phyloP scores from a whole-genome alignment of 2,329 filamentous ascomycete species.

The Ophiocordyceps camponoti-rufipedis region DNA sequence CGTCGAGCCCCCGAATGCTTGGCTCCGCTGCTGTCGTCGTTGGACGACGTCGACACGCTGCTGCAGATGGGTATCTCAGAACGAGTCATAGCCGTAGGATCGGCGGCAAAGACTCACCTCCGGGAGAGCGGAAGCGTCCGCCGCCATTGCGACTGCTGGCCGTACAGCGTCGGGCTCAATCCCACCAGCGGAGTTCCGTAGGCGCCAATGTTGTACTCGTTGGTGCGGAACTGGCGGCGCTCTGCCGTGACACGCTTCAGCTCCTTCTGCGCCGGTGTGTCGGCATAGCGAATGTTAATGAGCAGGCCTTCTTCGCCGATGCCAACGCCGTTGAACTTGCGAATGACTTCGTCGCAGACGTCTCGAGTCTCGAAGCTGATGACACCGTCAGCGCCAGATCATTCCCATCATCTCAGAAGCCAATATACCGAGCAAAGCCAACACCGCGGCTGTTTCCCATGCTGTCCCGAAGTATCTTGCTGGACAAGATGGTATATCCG shows the following conservation, averaged over 20 bases:
- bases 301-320: constrained; percentile 65
- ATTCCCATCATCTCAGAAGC: not conserved
- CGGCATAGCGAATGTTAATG: constrained; percentile 88
- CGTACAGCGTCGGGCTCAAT: constrained; percentile 22
- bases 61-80: constrained; percentile 3
- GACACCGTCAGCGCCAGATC: constrained; percentile 6
- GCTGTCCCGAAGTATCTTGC: constrained; percentile 83
- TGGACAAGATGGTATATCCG: constrained; percentile 71
- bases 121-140: constrained; percentile 13
- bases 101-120: constrained; percentile 9
- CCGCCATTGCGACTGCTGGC: constrained; percentile 18
- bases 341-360: constrained; percentile 77
- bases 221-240: constrained; percentile 85
- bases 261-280: constrained; percentile 91
- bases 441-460: constrained; percentile 91
- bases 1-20: constrained; percentile 14
- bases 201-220: constrained; percentile 72
- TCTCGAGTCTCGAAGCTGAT: constrained; percentile 78
- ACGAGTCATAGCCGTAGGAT: not conserved
- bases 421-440: constrained; percentile 75
- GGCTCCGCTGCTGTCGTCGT: constrained; percentile 9
- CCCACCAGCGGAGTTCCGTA: constrained; percentile 46
- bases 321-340: constrained; percentile 63
- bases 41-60: constrained; percentile 11
- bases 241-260: constrained; percentile 92